Evolutionary conservation across 148 eudicot species (phyloP).

Genomic region (Vaccinium macrocarpon): DNA sequence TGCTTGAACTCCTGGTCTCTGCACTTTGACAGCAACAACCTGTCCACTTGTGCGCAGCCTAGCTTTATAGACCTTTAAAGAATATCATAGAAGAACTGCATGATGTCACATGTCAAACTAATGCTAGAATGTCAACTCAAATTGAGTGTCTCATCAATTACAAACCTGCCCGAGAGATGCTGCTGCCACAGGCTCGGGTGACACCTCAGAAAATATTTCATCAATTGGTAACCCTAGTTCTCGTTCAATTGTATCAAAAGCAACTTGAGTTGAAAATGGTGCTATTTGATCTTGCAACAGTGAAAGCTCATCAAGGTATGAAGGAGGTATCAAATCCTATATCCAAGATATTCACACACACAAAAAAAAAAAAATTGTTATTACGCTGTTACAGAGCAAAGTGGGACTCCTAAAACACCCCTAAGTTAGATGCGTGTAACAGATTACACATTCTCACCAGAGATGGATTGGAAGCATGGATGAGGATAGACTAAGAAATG

Average conservation of each 20-base stretch:
- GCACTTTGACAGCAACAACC: slow-evolving; percentile 91
- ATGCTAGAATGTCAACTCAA: background rate
- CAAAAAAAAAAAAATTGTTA: background rate
- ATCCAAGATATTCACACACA: slow-evolving; percentile 11
- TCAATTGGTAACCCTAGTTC: slow-evolving; percentile 76
- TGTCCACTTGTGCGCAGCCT: slow-evolving; percentile 62
- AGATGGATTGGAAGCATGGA: background rate
- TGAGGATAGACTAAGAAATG: background rate
- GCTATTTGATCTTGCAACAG: slow-evolving; percentile 83
- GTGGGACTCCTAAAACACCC: background rate
- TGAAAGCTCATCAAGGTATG: slow-evolving; percentile 81
- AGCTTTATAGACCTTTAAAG: slow-evolving; percentile 80
- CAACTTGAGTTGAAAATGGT: slow-evolving; percentile 78
- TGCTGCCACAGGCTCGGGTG: slow-evolving; percentile 90
- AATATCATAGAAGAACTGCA: background rate
- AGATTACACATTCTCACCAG: background rate
- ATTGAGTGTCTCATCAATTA: background rate
- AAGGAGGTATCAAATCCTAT: slow-evolving; percentile 91
- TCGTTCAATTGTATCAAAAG: slow-evolving; percentile 78
- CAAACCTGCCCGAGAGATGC: slow-evolving; percentile 98
- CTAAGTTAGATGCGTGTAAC: background rate
- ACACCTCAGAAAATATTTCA: slow-evolving; percentile 76
- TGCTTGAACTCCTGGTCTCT: slow-evolving; percentile 95
- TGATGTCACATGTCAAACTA: slow-evolving; percentile 6
- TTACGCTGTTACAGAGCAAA: background rate